Base-by-base conservation (phyloP, 169 alveolate genomes). In the Sarcocystis neurona region DNA sequence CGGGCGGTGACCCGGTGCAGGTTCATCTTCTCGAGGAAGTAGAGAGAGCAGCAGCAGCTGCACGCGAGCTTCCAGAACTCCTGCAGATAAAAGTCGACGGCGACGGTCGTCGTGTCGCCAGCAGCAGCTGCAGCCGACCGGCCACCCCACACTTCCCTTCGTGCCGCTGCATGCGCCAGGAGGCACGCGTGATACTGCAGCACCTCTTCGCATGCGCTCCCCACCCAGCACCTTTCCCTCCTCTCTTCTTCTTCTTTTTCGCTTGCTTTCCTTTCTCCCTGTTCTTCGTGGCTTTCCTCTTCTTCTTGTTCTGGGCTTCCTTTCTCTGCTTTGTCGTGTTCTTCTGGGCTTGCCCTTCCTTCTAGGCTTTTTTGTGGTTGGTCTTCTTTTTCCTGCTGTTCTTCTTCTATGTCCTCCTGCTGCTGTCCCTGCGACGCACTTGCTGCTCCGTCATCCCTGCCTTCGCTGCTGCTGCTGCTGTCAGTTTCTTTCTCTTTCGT, bases 21-120 rank as follows among this genome's bases (percentile, higher is more conserved):
- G 41, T 72, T 72, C 82, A 72, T 72, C 41, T 32, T 72, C 32
- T 72, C 82, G 58, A 72, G 56, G 82, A 72, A 72, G 56, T 39
- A 72, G 82, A 72, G 58, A 1, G 82, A 72, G 10, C 56, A 30
- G 56, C 18, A 48, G 34, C 15, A n/a, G 53, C 82, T 72, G 18
- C 56, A 48, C 34, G 41, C 56, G 43, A 72, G 1, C 27, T 72
- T 72, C 82, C 82, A 72, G 37, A 72, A 23, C 82, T 72, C 82
- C 32, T 39, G 53, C 58, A 72, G 46, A 2, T 18, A 2, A 53
- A 72, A 72, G 12, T 72, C 82, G 2, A 30, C 82, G 30, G 82
- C 47, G 1, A 72, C 4, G 56, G 82, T 10, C 53, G 34, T 47
- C 47, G 82, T 10, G 32, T 72, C 82, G 46, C 34, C 4, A 1